Conservation (phyloP, 1,284 basidiomycete genomes). For the Phylloporus sp. region DNA sequence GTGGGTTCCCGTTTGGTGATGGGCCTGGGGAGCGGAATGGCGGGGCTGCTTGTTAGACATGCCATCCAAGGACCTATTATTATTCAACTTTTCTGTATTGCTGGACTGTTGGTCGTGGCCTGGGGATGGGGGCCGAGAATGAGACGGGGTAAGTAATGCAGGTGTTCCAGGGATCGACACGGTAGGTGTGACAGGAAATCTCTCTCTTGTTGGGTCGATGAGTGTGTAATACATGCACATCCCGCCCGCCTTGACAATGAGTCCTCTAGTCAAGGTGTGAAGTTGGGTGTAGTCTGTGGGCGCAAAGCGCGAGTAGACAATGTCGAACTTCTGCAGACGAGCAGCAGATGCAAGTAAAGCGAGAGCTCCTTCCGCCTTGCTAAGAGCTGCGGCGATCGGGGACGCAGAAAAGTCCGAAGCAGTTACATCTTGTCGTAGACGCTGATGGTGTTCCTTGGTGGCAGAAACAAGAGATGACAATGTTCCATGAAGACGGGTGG, state of each 20-base stretch:
- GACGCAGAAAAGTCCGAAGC: slow-evolving; percentile 50
- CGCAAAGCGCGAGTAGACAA: slow-evolving; percentile 66
- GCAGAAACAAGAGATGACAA: slow-evolving; percentile 55
- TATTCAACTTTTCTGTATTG: neutral
- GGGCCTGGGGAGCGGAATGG: slow-evolving; percentile 17
- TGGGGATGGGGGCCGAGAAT: slow-evolving; percentile 31
- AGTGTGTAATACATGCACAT: slow-evolving; percentile 66
- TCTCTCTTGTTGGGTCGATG: slow-evolving; percentile 62
- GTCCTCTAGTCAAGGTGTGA: slow-evolving; percentile 52
- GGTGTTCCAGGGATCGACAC: slow-evolving; percentile 48
- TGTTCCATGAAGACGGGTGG: slow-evolving; percentile 53
- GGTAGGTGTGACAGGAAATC: slow-evolving; percentile 57
- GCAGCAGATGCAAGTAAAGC: slow-evolving; percentile 56
- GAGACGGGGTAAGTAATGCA: slow-evolving; percentile 31
- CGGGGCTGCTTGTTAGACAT: slow-evolving; percentile 6
- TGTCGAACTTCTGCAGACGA: slow-evolving; percentile 63
- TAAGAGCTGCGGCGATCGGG: slow-evolving; percentile 42
- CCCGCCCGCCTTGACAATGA: slow-evolving; percentile 66
- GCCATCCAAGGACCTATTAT: neutral
- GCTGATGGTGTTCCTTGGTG: slow-evolving; percentile 51
- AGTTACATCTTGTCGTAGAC: slow-evolving; percentile 51
- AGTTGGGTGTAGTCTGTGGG: slow-evolving; percentile 63
- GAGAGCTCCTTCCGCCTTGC: slow-evolving; percentile 58
- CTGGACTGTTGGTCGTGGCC: slow-evolving; percentile 9
- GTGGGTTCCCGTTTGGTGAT: slow-evolving; percentile 23